Conservation (phyloP, 495 filamentous ascomycete genomes). For the Stereocaulon alpinum region DNA sequence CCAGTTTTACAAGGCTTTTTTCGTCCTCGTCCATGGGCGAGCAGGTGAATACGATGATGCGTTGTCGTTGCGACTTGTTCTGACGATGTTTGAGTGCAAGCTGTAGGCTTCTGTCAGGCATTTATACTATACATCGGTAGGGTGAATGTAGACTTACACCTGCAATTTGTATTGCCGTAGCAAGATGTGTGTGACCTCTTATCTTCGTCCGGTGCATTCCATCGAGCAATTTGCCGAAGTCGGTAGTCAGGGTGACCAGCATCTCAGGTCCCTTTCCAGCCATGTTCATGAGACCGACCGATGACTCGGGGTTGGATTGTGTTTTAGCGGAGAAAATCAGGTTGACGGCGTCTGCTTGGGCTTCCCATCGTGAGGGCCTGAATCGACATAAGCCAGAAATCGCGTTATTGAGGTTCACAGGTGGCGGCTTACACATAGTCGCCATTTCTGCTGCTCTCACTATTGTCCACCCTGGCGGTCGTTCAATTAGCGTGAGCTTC, state of each 20-base stretch:
- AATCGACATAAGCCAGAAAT: neutral
- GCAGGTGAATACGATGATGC: constrained; percentile 93
- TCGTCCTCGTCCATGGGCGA: constrained; percentile 82
- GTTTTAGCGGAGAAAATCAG: constrained; percentile 93
- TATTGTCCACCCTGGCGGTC: constrained; percentile 75
- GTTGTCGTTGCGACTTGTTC: constrained; percentile 89
- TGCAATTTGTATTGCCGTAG: constrained; percentile 89
- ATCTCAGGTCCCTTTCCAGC: constrained; percentile 94
- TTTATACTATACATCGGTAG: neutral
- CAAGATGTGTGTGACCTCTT: constrained; percentile 70
- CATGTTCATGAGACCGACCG: constrained; percentile 98
- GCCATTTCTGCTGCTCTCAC: constrained; percentile 93
- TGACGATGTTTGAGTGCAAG: constrained; percentile 96
- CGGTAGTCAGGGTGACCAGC: constrained; percentile 86
- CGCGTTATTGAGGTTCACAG: too few species aligned
- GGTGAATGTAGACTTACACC: constrained; percentile 50
- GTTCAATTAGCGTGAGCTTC: constrained; percentile 19
- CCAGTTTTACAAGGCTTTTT: constrained; percentile 76
- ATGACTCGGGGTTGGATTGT: constrained; percentile 88
- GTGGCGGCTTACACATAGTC: constrained; percentile 63
- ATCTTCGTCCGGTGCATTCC: constrained; percentile 94
- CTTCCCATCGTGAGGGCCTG: constrained; percentile 86
- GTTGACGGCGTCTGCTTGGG: constrained; percentile 87
- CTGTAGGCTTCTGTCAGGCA: constrained; percentile 34
- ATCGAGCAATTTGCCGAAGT: constrained; percentile 88